Conservation (phyloP, 2,329 filamentous ascomycete genomes). For the Penicillium sp. region DNA sequence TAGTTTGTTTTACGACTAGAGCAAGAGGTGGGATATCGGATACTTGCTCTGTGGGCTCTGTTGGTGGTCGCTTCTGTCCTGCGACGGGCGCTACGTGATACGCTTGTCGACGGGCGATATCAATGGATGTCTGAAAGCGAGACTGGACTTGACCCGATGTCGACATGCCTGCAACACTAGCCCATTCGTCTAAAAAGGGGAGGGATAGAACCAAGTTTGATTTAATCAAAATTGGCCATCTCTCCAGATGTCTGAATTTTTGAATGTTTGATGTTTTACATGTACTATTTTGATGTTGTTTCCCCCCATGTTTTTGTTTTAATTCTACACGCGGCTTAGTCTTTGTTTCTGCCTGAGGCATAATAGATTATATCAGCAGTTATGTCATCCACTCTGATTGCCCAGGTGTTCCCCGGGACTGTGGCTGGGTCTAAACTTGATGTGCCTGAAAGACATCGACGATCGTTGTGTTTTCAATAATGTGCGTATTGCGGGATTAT, state of each 20-base stretch:
- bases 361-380: background rate
- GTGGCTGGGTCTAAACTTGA: background rate
- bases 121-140: conserved; percentile 52
- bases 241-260: background rate
- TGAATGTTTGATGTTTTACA: background rate
- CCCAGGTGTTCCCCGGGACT: background rate
- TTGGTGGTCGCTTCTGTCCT: conserved; percentile 51
- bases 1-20: conserved; percentile 4
- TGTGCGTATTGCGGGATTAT: background rate
- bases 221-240: background rate
- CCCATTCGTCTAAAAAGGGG: background rate
- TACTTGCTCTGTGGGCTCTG: conserved; percentile 14
- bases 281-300: background rate
- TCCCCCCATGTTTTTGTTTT: background rate
- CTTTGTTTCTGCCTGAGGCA: background rate
- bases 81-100: conserved; percentile 44
- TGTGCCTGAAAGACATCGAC: background rate
- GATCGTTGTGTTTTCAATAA: conserved; percentile 5
- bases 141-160: conserved; percentile 42
- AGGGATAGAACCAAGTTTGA: background rate
- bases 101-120: conserved; percentile 42
- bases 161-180: conserved; percentile 28
- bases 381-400: background rate
- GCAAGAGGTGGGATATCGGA: background rate
- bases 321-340: background rate